Conservation (phyloP, 306 rosid genomes). For the Glycine latifolia region DNA sequence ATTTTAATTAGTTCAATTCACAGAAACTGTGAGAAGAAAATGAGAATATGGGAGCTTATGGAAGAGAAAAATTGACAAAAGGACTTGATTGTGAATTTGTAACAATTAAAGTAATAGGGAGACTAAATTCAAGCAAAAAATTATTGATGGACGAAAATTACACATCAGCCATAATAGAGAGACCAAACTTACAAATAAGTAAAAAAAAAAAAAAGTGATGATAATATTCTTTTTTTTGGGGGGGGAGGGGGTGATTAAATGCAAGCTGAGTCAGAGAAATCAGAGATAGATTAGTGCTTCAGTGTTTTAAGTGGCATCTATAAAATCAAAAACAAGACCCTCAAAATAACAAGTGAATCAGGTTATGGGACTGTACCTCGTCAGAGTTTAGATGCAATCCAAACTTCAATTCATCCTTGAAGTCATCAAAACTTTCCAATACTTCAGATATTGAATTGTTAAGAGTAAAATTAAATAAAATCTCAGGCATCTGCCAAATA, state of each 20-base stretch:
- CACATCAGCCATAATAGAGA: not conserved
- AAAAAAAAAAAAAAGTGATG: not conserved
- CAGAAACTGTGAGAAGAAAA: not conserved
- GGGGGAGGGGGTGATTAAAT: not conserved
- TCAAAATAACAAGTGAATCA: slow-evolving; percentile 39
- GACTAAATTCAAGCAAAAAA: not conserved
- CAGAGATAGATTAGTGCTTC: not conserved
- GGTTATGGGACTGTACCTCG: slow-evolving; percentile 65
- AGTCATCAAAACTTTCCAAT: slow-evolving; percentile 63
- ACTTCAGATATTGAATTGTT: slow-evolving; percentile 71
- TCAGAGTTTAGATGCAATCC: slow-evolving; percentile 70
- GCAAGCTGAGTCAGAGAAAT: slow-evolving; percentile 2
- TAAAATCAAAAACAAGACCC: slow-evolving; percentile 31
- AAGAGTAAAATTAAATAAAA: slow-evolving; percentile 83
- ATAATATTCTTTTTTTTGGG: not conserved
- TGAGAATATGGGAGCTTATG: not conserved
- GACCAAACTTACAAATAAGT: not conserved
- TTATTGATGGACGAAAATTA: not conserved
- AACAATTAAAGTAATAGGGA: not conserved
- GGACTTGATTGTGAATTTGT: not conserved
- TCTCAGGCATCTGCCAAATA: slow-evolving; percentile 76
- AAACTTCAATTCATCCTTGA: slow-evolving; percentile 69
- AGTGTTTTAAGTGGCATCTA: slow-evolving; percentile 14
- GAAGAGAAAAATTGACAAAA: not conserved
- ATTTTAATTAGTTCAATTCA: not conserved